These are phyloP conservation scores for Porphyrellus cyaneotinctus DNA, from an alignment of 768 basidiomycete species.

Conservation along the genomic window DNA sequence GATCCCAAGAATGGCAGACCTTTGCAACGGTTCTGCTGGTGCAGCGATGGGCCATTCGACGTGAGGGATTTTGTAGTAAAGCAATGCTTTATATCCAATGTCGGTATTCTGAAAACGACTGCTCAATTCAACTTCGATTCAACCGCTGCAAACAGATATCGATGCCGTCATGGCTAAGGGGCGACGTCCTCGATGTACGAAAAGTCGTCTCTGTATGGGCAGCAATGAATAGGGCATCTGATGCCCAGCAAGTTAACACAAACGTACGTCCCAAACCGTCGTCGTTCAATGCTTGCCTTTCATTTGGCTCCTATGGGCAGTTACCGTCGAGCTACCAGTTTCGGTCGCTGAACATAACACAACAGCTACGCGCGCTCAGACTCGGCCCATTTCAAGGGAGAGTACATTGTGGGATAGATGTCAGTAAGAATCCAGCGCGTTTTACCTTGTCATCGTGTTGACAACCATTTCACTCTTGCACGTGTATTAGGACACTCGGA, in stretches of 20 bases:
- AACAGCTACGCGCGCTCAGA: slow-evolving; percentile 70
- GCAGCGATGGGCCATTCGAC: slow-evolving; percentile 81
- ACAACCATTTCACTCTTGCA: slow-evolving; percentile 4
- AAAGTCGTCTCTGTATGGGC: slow-evolving; percentile 49
- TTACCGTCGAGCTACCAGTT: slow-evolving; percentile 13
- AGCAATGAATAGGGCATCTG: slow-evolving; percentile 8
- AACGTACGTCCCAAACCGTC: slow-evolving; percentile 12
- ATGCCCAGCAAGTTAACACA: slow-evolving; percentile 6
- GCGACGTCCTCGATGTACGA: slow-evolving; percentile 74
- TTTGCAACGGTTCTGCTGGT: slow-evolving; percentile 71
- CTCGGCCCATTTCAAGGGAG: slow-evolving; percentile 78
- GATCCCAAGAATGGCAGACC: slow-evolving; percentile 52
- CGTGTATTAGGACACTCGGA: slow-evolving; percentile 71
- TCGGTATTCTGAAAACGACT: slow-evolving; percentile 29
- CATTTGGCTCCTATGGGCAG: slow-evolving; percentile 11
- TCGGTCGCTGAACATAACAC: slow-evolving; percentile 57
- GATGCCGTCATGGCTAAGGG: slow-evolving; percentile 71
- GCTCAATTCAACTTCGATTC: slow-evolving; percentile 6
- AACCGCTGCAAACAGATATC: slow-evolving; percentile 41
- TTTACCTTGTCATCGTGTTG: background rate
- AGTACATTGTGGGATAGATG: slow-evolving; percentile 87
- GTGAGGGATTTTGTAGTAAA: slow-evolving; percentile 83
- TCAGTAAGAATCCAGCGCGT: slow-evolving; percentile 39
- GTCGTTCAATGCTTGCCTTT: background rate
- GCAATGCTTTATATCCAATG: slow-evolving; percentile 85